Evolutionary conservation across 805 yeast species (phyloP).

Genomic region (Candida verbasci): DNA sequence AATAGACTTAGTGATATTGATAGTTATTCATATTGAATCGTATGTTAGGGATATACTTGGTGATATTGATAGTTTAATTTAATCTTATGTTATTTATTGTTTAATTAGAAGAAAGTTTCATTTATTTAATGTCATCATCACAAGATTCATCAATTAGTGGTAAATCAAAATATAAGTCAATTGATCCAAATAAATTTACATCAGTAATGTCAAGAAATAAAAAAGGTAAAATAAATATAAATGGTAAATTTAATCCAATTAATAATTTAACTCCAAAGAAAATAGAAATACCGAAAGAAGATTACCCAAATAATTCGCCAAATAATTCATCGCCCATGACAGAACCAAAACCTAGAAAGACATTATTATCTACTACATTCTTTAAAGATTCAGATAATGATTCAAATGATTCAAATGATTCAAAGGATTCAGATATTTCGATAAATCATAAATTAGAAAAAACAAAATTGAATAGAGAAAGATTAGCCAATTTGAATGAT

Average conservation of each 20-base stretch:
- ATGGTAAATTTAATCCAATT: slow-evolving; percentile 7
- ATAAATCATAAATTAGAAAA: neutral
- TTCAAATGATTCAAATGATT: neutral
- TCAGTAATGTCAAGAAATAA: slow-evolving; percentile 1
- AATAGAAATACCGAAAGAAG: neutral
- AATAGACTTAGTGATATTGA: no score
- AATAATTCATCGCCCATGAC: neutral
- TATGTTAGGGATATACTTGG: no score
- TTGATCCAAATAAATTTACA: slow-evolving; percentile 4
- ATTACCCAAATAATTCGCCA: neutral
- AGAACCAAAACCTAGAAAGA: no score
- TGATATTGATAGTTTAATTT: no score
- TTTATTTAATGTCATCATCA: no score
- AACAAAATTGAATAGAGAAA: neutral
- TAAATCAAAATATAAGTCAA: neutral
- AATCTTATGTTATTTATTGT: no score
- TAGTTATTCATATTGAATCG: no score
- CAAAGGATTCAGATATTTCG: neutral
- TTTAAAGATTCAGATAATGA: neutral
- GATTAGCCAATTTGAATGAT: slow-evolving; percentile 3
- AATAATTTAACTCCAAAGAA: slow-evolving; percentile 6
- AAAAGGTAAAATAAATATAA: neutral
- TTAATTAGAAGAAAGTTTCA: no score
- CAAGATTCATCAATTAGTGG: neutral
- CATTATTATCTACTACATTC: neutral